Evolutionary conservation across 148 eudicot genomes (phyloP).

Genomic region (Chenopodium berlandieri): DNA sequence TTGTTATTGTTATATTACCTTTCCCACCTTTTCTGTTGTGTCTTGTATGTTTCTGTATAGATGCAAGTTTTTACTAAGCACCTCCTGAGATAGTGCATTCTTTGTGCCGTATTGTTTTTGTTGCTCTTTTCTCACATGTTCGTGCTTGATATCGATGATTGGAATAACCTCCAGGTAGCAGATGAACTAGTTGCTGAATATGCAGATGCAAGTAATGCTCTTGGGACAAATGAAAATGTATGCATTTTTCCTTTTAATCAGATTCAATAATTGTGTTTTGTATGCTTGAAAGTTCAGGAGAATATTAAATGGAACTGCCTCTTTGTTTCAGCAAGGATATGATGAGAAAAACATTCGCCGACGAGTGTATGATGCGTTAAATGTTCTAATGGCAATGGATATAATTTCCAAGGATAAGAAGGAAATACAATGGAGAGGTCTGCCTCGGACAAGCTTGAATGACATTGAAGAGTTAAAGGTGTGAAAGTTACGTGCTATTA

Average conservation of each 20-base stretch:
- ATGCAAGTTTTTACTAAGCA: background rate
- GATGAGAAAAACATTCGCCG: slow-evolving; percentile 95
- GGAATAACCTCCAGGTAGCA: slow-evolving; percentile 61
- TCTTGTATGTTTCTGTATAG: background rate
- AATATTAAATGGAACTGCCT: background rate
- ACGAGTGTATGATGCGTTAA: slow-evolving; percentile 91
- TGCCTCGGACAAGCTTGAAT: slow-evolving; percentile 73
- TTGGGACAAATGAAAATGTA: slow-evolving; percentile 65
- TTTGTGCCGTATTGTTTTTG: slow-evolving; percentile 6
- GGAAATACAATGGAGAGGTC: slow-evolving; percentile 94
- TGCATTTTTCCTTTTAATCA: background rate
- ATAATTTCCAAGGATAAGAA: slow-evolving; percentile 89
- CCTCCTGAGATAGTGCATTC: background rate
- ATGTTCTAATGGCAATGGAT: slow-evolving; percentile 97
- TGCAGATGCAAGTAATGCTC: slow-evolving; percentile 54
- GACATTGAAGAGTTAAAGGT: slow-evolving; percentile 92
- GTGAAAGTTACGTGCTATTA: slow-evolving; percentile 9
- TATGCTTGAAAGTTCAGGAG: background rate
- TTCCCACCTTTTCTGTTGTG: background rate
- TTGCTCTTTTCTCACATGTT: background rate
- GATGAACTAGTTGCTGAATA: slow-evolving; percentile 97
- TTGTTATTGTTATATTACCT: background rate
- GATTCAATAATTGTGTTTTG: background rate
- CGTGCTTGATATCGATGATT: slow-evolving; percentile 16
- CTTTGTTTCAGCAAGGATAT: slow-evolving; percentile 57